phyloP scores from a whole-genome alignment of 2,329 filamentous ascomycete genomes.

The Chrysoporthe puriensis region DNA sequence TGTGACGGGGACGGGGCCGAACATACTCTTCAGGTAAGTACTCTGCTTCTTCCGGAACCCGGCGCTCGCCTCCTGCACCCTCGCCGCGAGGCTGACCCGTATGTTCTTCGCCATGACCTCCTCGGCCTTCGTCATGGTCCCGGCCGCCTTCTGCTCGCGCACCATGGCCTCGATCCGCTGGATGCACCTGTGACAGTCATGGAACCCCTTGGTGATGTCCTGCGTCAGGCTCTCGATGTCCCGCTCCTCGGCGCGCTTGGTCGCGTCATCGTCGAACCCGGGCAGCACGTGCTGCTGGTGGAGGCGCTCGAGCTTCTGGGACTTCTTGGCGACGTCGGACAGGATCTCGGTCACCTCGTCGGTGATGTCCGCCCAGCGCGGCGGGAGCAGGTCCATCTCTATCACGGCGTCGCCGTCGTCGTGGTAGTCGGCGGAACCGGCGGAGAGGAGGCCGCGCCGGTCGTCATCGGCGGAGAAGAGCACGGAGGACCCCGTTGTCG shows the following conservation, averaged over 20 bases:
- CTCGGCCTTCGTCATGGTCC: conserved; percentile 77
- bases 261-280: conserved; percentile 93
- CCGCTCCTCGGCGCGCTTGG: conserved; percentile 82
- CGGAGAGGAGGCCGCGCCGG: conserved; percentile 80
- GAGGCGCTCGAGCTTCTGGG: conserved; percentile 83
- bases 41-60: conserved; percentile 97
- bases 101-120: conserved; percentile 97
- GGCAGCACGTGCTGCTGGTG: conserved; percentile 97
- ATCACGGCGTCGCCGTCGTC: conserved; percentile 95
- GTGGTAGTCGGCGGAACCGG: conserved; percentile 73
- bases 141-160: conserved; percentile 73
- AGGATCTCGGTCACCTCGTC: conserved; percentile 90
- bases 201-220: conserved; percentile 85
- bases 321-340: conserved; percentile 78
- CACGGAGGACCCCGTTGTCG: conserved; percentile 53
- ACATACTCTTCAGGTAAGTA: conserved; percentile 86
- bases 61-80: conserved; percentile 90
- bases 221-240: conserved; percentile 92
- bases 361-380: conserved; percentile 92
- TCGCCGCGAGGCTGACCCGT: conserved; percentile 84
- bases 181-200: conserved; percentile 87
- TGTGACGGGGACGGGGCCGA: not conserved
- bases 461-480: conserved; percentile 57
- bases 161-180: conserved; percentile 88
- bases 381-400: conserved; percentile 96